Evolutionary conservation across 2,329 filamentous ascomycete species (phyloP).

Genomic region (Sporothrix curviconia): DNA sequence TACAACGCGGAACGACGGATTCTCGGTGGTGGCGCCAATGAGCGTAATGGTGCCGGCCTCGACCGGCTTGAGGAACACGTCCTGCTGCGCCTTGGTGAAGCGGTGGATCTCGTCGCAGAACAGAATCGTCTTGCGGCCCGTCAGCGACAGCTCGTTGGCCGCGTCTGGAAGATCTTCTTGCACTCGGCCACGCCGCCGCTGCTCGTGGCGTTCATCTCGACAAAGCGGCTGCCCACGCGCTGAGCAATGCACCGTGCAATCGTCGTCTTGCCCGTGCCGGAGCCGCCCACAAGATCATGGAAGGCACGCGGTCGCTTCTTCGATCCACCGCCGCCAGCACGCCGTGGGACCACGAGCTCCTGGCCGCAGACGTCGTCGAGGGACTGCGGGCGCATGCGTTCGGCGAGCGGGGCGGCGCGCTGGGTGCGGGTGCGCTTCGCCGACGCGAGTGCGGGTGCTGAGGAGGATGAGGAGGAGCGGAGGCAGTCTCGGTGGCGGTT

Average conservation of each 20-base stretch:
- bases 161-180: conserved; percentile 90
- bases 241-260: conserved; percentile 87
- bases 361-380: conserved; percentile 88
- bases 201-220: conserved; percentile 92
- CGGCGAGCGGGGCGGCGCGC: conserved; percentile 75
- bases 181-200: conserved; percentile 83
- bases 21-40: conserved; percentile 94
- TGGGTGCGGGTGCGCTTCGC: conserved; percentile 63
- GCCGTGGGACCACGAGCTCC: conserved; percentile 81
- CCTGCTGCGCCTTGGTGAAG: conserved; percentile 87
- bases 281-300: conserved; percentile 88
- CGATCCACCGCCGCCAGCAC: conserved; percentile 80
- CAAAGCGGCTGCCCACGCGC: conserved; percentile 75
- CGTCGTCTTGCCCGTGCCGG: conserved; percentile 80
- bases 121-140: conserved; percentile 85
- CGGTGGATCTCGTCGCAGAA: conserved; percentile 97
- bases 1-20: conserved; percentile 90
- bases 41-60: conserved; percentile 86
- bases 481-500: conserved; percentile 19
- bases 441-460: neutral
- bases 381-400: conserved; percentile 81
- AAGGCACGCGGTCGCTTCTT: conserved; percentile 78
- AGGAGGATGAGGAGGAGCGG: neutral
- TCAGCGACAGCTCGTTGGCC: conserved; percentile 68
- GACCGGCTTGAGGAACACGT: conserved; percentile 88